Base-by-base conservation (phyloP, 306 rosid genomes). In the Trifolium pratense region DNA sequence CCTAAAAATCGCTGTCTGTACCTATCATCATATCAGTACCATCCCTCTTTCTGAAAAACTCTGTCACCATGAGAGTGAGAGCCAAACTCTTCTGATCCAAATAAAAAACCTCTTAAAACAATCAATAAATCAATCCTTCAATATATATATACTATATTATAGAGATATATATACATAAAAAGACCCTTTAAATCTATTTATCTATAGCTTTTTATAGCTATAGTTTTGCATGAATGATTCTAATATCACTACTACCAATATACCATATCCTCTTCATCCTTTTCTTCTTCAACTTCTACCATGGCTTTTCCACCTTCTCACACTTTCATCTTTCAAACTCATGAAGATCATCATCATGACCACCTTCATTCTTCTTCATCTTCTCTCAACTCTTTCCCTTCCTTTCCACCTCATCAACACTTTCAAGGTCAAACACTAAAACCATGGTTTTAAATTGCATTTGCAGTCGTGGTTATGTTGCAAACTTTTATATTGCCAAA, bases 21-120 rank as follows among this genome's bases (percentile, higher is more conserved):
- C 81, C 92, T 88, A 81, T 86, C 84, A 67, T 83, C 82, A 79
- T 21, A 56, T 67, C 74, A 65, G 56, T 76, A 62, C 80, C 84
- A 69, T 75, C 79, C 83, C 84, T 79, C 86, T 82, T 74, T 83
- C 93, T 81, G 86, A 81, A 79, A 79, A 42, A 76, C 86, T 81
- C 88, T 87, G 92, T 80, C 98, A 84, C 79, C 96, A 89, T 93
- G 89, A 90, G 91, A 89, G 91, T 93, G 93, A 90, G 97, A 90
- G 93, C 93, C 93, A 82, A 80, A 79, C 82, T 75, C 83, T 76
- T 75, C 70, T 65, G 65, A 66, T 26, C 55, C 56, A 42, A 59
- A 29, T 0, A 29, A 42, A 42, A 42, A 66, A 36, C 37, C 56
- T 66, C 71, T 66, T 66, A 43, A 66, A 40, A 39, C 51, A 39